Base-by-base conservation (phyloP, 169 alveolate species). In the Besnoitia besnoiti region DNA sequence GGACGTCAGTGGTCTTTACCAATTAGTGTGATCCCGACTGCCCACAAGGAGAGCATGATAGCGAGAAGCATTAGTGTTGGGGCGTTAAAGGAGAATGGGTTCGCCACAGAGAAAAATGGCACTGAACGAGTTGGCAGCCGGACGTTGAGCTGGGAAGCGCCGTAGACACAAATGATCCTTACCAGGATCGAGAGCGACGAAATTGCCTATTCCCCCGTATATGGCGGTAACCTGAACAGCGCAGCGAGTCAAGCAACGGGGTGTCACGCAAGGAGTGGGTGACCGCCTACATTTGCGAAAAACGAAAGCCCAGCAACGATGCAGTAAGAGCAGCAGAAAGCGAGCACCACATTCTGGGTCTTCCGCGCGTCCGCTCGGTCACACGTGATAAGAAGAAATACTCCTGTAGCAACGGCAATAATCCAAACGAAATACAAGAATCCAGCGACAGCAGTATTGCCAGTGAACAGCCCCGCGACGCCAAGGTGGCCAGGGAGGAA, bases 111-210 rank as follows among this genome's bases (percentile, higher is more conserved):
- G 59, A 77, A 77, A 27, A 77, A 77, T 1, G 55, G 87, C 33
- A 77, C 87, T 77, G 59, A 5, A 77, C n/a, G 35, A 5, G 59
- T 27, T 51, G 40, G n/a, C 80, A 35, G 10, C 46, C 19, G 7
- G 44, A 19, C 0, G 80, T 30, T 42, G 80, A 42, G 10, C 30
- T 21, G 1, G 2, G 24, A n/a, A 7, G 19, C 44, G 47, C 19
- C 46, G 44, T 14, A n/a, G 1, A n/a, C 24, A 19, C 30, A n/a
- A 8, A 1, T 77, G 37, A 4, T 40, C 24, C 59, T 42, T 42
- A 77, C 87, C 87, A 27, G 87, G 87, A 77, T 77, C 87, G 55
- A 77, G 55, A 42, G 87, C 87, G 40, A 42, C 87, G 21, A 77
- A 77, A 44, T 55, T 77, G 30, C 87, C 87, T 8, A 40, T 24